A percentile compares a stretch with the other conserved stretches of the same genome.
These are phyloP conservation scores for Penicillium sp. DNA, from an alignment of 2,329 filamentous ascomycete genomes.

Conservation along the genomic window DNA sequence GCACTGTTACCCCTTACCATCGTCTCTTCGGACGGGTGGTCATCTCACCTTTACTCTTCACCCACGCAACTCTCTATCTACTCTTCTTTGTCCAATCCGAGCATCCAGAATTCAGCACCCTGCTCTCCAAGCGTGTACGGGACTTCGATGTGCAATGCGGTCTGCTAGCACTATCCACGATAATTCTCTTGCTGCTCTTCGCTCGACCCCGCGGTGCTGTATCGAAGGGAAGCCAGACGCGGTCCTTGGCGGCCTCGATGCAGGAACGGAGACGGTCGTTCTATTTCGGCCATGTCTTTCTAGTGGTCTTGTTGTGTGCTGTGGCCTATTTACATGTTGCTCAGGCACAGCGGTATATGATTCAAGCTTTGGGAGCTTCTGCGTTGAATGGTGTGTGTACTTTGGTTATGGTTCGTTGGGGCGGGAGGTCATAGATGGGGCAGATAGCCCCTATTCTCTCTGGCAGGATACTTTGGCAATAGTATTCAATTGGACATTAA, in stretches of 20 bases:
- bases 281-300: conserved; percentile 59
- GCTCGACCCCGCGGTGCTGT: conserved; percentile 45
- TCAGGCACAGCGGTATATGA: conserved; percentile 59
- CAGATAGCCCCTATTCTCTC: not conserved
- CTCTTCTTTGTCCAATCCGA: conserved; percentile 59
- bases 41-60: conserved; percentile 54
- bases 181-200: conserved; percentile 54
- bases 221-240: conserved; percentile 14
- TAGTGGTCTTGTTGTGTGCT: conserved; percentile 55
- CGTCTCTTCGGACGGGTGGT: conserved; percentile 61
- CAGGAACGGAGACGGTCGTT: conserved; percentile 51
- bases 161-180: conserved; percentile 53
- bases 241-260: conserved; percentile 19
- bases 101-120: conserved; percentile 37
- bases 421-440: not conserved
- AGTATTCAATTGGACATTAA: not conserved
- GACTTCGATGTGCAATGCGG: conserved; percentile 64
- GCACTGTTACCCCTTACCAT: conserved; percentile 60
- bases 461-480: not conserved
- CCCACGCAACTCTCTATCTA: conserved; percentile 61
- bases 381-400: conserved; percentile 45
- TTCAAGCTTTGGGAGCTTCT: conserved; percentile 54
- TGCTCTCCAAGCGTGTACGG: conserved; percentile 58
- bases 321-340: conserved; percentile 60
- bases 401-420: conserved; percentile 22